phyloP scores from a whole-genome alignment of 2,329 filamentous ascomycete genomes.

The Fusarium nelsonii region DNA sequence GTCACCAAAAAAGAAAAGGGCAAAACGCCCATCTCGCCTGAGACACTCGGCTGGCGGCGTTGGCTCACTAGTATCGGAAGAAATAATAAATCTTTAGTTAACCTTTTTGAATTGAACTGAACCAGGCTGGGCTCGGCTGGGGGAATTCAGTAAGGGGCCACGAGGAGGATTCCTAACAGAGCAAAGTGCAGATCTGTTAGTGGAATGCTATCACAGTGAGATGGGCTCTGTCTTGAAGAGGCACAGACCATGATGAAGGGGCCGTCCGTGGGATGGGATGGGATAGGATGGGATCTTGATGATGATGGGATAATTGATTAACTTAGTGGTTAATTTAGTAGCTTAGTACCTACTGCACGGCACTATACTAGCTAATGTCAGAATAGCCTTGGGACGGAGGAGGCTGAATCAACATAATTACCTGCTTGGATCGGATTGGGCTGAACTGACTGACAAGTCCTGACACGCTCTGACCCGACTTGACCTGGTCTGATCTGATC shows the following conservation, averaged over 20 bases:
- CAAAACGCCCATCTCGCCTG: constrained; percentile 16
- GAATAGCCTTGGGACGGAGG: not conserved
- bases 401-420: constrained; percentile 1
- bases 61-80: constrained; percentile 14
- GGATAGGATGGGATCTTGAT: not conserved
- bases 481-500: constrained; percentile 12
- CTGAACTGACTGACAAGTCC: not conserved
- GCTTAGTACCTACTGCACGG: no score
- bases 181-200: constrained; percentile 36
- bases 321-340: not conserved
- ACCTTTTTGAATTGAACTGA: not conserved
- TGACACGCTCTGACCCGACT: not conserved
- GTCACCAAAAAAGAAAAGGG: not conserved
- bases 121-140: not conserved
- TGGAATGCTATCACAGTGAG: constrained; percentile 10
- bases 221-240: not conserved
- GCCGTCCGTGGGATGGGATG: not conserved
- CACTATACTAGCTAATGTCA: not conserved
- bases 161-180: constrained; percentile 40
- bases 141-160: constrained; percentile 15
- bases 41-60: constrained; percentile 22
- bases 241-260: constrained; percentile 19
- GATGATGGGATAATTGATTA: not conserved
- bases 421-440: not conserved
- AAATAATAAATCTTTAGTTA: not conserved